Percentiles rank a stretch among this genome's conserved stretches.
These are phyloP conservation scores for Capronia epimyces DNA, from an alignment of 2,329 filamentous ascomycete genomes.

Conservation along the genomic window DNA sequence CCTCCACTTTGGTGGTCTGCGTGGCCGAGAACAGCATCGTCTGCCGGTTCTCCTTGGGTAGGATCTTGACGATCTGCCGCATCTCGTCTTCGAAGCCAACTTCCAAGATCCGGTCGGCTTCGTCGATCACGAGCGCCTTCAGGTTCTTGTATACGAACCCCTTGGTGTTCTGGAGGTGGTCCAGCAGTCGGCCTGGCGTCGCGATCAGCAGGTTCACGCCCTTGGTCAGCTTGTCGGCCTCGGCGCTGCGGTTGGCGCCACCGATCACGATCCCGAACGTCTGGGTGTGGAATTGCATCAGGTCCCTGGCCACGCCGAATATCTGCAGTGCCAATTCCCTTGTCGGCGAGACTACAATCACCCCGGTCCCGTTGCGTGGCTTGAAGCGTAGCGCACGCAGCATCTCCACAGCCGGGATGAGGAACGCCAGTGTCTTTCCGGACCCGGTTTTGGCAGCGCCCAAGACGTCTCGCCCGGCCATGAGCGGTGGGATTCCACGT, in stretches of 20 bases:
- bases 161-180: constrained; percentile 88
- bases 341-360: constrained; percentile 87
- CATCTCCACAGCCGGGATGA: constrained; percentile 93
- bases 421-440: constrained; percentile 90
- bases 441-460: constrained; percentile 94
- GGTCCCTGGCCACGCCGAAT: constrained; percentile 86
- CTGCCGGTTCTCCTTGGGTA: constrained; percentile 80
- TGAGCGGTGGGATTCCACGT: constrained; percentile 75
- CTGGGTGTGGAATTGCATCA: constrained; percentile 89
- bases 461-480: constrained; percentile 86
- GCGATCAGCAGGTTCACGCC: constrained; percentile 93
- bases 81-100: constrained; percentile 97
- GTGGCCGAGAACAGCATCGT: constrained; percentile 99
- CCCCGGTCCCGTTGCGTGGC: constrained; percentile 86
- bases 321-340: constrained; percentile 93
- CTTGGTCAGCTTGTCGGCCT: constrained; percentile 89
- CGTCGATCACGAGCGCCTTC: constrained; percentile 87
- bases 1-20: constrained; percentile 97
- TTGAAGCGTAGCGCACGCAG: constrained; percentile 86
- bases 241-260: constrained; percentile 81
- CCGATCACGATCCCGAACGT: constrained; percentile 96
- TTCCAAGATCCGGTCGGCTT: constrained; percentile 93
- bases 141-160: constrained; percentile 89
- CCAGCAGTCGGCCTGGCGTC: constrained; percentile 84
- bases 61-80: constrained; percentile 89